phyloP scores from a whole-genome alignment of 495 filamentous ascomycete genomes.

The Schizothecium vesticola region DNA sequence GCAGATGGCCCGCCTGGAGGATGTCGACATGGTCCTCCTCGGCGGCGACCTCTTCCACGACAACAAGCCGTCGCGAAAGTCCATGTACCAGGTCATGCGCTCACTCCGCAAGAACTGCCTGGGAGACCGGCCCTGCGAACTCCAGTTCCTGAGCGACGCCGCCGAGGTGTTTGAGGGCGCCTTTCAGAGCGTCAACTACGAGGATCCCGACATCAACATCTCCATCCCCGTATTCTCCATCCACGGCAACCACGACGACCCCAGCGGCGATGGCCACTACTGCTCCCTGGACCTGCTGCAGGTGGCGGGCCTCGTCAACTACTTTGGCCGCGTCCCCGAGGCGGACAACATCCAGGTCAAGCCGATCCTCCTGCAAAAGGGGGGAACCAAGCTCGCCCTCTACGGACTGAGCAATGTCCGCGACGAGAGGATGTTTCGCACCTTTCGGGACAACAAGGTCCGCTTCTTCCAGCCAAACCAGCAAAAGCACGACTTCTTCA shows the following conservation, averaged over 20 bases:
- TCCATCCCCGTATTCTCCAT: slow-evolving; percentile 98
- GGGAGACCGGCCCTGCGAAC: slow-evolving; percentile 89
- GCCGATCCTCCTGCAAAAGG: slow-evolving; percentile 89
- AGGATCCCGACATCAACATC: slow-evolving; percentile 96
- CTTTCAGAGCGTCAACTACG: slow-evolving; percentile 93
- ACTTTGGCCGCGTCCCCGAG: slow-evolving; percentile 87
- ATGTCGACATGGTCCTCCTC: slow-evolving; percentile 95
- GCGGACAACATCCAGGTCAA: slow-evolving; percentile 88
- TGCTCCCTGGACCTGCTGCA: slow-evolving; percentile 89
- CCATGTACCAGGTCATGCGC: slow-evolving; percentile 96
- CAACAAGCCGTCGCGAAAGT: slow-evolving; percentile 93
- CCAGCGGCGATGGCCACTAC: slow-evolving; percentile 83
- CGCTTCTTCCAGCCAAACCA: slow-evolving; percentile 82
- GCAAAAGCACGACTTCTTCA: slow-evolving; percentile 92
- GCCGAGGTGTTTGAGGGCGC: slow-evolving; percentile 79
- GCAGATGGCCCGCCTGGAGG: slow-evolving; percentile 75
- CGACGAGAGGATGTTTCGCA: slow-evolving; percentile 89
- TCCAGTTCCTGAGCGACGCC: slow-evolving; percentile 91
- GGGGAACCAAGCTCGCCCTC: slow-evolving; percentile 85
- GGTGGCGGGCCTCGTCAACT: slow-evolving; percentile 86
- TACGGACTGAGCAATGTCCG: slow-evolving; percentile 97
- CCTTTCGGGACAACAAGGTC: slow-evolving; percentile 88
- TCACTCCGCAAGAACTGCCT: slow-evolving; percentile 88
- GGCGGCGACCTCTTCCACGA: slow-evolving; percentile 97
- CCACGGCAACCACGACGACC: slow-evolving; percentile 98